Base-by-base conservation (phyloP, 108 stramenopile species). In the Cyclotella sp. region DNA sequence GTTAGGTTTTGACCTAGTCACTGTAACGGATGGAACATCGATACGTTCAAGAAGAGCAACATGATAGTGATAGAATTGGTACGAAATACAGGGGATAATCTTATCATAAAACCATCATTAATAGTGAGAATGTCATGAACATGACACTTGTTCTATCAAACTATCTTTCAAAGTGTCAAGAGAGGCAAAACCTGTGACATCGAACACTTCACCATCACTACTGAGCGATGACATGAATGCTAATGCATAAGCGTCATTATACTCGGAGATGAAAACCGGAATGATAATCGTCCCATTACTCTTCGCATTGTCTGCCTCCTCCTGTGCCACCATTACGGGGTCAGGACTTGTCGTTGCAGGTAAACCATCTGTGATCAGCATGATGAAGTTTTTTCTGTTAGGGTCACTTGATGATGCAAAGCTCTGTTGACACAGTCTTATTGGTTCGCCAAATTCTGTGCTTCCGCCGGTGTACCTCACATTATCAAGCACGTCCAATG, bases 1-100 rank as follows among this genome's bases (percentile, higher is more conserved):
- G 63, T 57, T 66, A 63, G 95, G 92, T 6, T 91, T 87, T 57
- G 51, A 80, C 43, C 15, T 95, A 73, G 68, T 85, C 24, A 91
- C 88, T 29, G 79, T 86, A 18, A 63, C 73, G 6, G 94, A 95
- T 63, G 92, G 90, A 28, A 81, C 85, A 74, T 70, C 73, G 0
- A 64, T 81, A 15, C 73, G 80, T 18, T 18, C 45, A 26, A 9
- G 64, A 28, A 3, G 22, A 5, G 30, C 6, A 41, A 41, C 61
- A 63, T 63, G 14, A 63, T 63, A 3, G 30, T 18, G 40, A 41
- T 39, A 42, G 19, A 3, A 3, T 49, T 49, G 47, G n/a, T n/a
- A 9, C n/a, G n/a, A 16, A 3, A n/a, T n/a, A 9, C 47, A 24
- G 2, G 57, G 57, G n/a, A n/a, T n/a, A n/a, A 16, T 21, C 1